A percentile compares a stretch with the other conserved stretches of the same genome.
These are phyloP conservation scores for Candida orba DNA, from an alignment of 805 yeast genomes.

Conservation along the genomic window DNA sequence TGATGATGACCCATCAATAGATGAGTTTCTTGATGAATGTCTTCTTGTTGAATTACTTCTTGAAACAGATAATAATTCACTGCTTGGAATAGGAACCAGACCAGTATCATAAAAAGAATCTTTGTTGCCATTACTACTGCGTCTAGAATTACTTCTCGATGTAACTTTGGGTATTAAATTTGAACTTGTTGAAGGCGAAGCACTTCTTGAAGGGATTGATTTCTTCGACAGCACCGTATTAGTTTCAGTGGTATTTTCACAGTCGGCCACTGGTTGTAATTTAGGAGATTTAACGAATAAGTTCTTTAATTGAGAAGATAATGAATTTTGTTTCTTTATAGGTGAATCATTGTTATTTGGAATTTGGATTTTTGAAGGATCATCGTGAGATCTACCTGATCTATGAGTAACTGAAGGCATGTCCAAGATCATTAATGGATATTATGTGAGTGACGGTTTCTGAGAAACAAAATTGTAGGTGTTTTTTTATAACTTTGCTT, in stretches of 20 bases:
- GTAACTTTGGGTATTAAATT: neutral
- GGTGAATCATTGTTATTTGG: neutral
- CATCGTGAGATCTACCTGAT: neutral
- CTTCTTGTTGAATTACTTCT: constrained; percentile 2
- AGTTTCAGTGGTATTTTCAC: neutral
- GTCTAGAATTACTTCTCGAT: neutral
- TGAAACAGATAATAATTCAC: neutral
- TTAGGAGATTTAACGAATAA: constrained; percentile 16
- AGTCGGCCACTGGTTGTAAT: neutral
- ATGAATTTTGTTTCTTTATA: constrained; percentile 9
- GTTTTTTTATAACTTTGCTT: too few relatives aligned
- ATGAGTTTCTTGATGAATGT: neutral
- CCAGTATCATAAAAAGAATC: neutral
- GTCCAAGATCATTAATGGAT: neutral
- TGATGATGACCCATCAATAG: neutral
- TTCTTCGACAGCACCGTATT: neutral
- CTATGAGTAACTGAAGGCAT: neutral
- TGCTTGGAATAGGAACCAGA: neutral
- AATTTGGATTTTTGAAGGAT: neutral
- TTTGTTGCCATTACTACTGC: neutral
- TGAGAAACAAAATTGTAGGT: too few relatives aligned
- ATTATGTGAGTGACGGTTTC: too few relatives aligned
- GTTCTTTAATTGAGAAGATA: constrained; percentile 17
- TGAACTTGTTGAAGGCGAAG: neutral
- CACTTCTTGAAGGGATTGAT: constrained; percentile 1